phyloP scores from a whole-genome alignment of 805 yeast species.

The Kluyveromyces wickerhamii region DNA sequence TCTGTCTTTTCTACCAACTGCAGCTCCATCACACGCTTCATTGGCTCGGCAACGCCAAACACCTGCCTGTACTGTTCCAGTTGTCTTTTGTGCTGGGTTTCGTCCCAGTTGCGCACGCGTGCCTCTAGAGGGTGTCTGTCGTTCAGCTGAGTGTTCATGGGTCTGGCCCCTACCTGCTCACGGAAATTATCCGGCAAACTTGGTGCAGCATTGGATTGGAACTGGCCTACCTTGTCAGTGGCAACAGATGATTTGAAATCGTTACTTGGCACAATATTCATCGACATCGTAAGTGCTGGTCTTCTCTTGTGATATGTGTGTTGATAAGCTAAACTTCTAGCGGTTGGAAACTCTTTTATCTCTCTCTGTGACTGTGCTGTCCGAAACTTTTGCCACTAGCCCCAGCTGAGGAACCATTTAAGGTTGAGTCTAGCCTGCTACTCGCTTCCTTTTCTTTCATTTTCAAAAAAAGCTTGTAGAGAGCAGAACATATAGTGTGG shows the following conservation, averaged over 20 bases:
- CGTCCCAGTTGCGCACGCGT: slow-evolving; percentile 73
- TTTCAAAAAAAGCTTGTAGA: too few relatives aligned
- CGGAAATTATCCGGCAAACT: slow-evolving; percentile 63
- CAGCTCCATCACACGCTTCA: slow-evolving; percentile 84
- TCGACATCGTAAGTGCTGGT: slow-evolving; percentile 8
- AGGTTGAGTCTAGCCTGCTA: too few relatives aligned
- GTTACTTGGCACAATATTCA: slow-evolving; percentile 50
- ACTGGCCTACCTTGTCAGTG: slow-evolving; percentile 42
- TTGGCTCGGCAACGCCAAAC: slow-evolving; percentile 92
- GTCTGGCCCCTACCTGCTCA: slow-evolving; percentile 52
- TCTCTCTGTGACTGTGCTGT: too few relatives aligned
- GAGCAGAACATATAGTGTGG: too few relatives aligned
- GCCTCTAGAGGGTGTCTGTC: slow-evolving; percentile 81
- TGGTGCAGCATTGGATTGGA: slow-evolving; percentile 56
- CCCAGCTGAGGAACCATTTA: too few relatives aligned
- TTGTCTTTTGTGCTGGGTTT: slow-evolving; percentile 58
- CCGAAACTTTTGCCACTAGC: too few relatives aligned
- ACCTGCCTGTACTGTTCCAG: slow-evolving; percentile 73
- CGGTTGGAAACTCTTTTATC: too few relatives aligned
- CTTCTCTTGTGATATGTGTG: too few relatives aligned
- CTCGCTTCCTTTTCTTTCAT: too few relatives aligned
- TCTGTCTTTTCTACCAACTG: slow-evolving; percentile 62
- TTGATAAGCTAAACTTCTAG: too few relatives aligned
- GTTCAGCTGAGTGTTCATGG: slow-evolving; percentile 50
- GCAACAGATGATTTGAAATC: slow-evolving; percentile 40